Evolutionary conservation across 345 rosid species (phyloP).

Genomic region (Gossypium bickii): DNA sequence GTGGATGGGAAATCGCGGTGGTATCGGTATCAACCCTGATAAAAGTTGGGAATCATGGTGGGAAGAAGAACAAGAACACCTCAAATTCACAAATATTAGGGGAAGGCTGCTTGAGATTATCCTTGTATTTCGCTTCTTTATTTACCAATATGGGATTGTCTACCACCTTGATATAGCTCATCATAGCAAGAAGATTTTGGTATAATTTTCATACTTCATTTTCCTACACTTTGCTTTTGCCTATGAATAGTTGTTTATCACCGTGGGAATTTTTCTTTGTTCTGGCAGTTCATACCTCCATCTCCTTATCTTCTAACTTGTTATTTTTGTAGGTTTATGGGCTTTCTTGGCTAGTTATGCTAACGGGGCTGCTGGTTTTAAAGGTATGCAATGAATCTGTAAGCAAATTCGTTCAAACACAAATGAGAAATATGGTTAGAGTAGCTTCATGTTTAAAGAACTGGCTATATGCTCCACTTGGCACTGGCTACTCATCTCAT

Average conservation of each 20-base stretch:
- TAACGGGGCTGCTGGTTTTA: slow-evolving; percentile 55
- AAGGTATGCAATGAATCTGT: slow-evolving; percentile 48
- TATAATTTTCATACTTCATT: slow-evolving; percentile 21
- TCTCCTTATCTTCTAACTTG: background rate
- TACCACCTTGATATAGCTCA: slow-evolving; percentile 89
- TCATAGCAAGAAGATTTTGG: slow-evolving; percentile 57
- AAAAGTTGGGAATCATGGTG: slow-evolving; percentile 99
- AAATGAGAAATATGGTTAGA: background rate
- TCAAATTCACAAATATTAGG: slow-evolving; percentile 55
- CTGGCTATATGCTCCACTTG: background rate
- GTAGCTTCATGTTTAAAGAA: slow-evolving; percentile 2
- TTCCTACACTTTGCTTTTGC: background rate
- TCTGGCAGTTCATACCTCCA: background rate
- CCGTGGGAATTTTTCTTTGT: background rate
- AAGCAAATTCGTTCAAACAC: background rate
- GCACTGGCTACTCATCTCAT: background rate
- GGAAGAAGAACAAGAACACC: slow-evolving; percentile 85
- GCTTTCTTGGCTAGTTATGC: slow-evolving; percentile 77
- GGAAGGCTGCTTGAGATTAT: slow-evolving; percentile 78
- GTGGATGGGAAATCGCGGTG: slow-evolving; percentile 97
- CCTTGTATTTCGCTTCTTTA: slow-evolving; percentile 70
- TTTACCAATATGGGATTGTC: slow-evolving; percentile 90
- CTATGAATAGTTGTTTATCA: background rate
- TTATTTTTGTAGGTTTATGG: slow-evolving; percentile 64
- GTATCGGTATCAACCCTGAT: slow-evolving; percentile 63